Base-by-base conservation (phyloP, 306 rosid species). In the Leucaena leucocephala region DNA sequence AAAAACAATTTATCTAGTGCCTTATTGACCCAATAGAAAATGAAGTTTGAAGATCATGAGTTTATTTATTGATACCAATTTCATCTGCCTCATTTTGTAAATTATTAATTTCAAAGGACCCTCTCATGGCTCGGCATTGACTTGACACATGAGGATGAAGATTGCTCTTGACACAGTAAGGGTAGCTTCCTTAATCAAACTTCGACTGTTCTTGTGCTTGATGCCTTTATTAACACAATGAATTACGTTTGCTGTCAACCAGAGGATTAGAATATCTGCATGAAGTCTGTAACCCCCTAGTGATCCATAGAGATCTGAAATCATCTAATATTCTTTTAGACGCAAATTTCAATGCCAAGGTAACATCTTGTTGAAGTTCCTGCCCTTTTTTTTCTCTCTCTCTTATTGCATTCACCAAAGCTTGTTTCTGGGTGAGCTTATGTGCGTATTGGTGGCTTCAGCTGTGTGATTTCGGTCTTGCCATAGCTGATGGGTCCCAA, bases 281-380 rank as follows among this genome's bases (percentile, higher is more conserved):
- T 73, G 99, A 96, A 83, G 91, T 88, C 87, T 96, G 96, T 88
- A 81, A 76, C 76, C 99, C 98, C 48, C 38, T 88, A 15, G 96
- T 96, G 81, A 96, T 96, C 83, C 99, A 93, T 86, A 91, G 99
- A 93, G 99, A 96, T 90, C 93, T 96, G 93, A 96, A 96, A 90
- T 88, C 99, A 69, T 96, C 99, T 81, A 93, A 96, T 96, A 96
- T 96, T 89, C 99, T 96, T 77, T 93, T 96, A 77, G 99, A 96
- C 83, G 84, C 90, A 84, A 84, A 88, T 90, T 93, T 96, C 91
- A 93, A 89, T 82, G 97, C 99, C 76, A 96, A 96, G 93, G 99
- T 96, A 84, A 59, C 76, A 68, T 73, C 62, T 71, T 72, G 68
- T 75, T 78, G 75, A 78, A 78, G 62, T 55, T 71, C 10, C 16